These are phyloP conservation scores for Isabelozyma gotoi DNA, from an alignment of 805 yeast genomes.

Conservation along the genomic window DNA sequence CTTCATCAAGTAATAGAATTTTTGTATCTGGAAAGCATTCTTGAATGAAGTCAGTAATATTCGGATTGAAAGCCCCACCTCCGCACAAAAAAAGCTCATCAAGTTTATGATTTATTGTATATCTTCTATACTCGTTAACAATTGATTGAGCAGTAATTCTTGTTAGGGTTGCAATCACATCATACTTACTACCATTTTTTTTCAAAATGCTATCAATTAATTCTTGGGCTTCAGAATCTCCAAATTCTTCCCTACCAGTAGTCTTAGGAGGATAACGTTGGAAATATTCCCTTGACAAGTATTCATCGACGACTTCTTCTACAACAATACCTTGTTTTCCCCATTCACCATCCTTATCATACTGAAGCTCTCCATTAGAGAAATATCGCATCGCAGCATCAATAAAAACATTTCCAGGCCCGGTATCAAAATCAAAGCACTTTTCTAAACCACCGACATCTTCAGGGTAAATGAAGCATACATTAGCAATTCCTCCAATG, in stretches of 20 bases:
- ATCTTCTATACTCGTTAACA: constrained; percentile 15
- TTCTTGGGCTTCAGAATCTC: constrained; percentile 15
- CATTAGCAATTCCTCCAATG: constrained; percentile 26
- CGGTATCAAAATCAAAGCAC: constrained; percentile 20
- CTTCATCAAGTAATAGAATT: constrained; percentile 12
- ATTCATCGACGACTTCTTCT: constrained; percentile 17
- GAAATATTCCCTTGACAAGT: constrained; percentile 15
- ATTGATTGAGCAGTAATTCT: constrained; percentile 22
- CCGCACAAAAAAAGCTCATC: constrained; percentile 23
- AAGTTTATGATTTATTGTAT: constrained; percentile 9
- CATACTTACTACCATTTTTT: constrained; percentile 15
- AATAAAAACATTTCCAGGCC: constrained; percentile 25
- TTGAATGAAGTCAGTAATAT: constrained; percentile 14
- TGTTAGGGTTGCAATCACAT: constrained; percentile 20
- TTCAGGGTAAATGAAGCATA: constrained; percentile 18
- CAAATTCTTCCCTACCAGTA: constrained; percentile 24
- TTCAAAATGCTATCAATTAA: constrained; percentile 5
- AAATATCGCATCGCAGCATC: constrained; percentile 23
- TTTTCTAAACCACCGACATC: constrained; percentile 18
- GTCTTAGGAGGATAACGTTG: constrained; percentile 18
- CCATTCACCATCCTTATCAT: constrained; percentile 20
- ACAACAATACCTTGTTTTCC: constrained; percentile 18
- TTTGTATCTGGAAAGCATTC: constrained; percentile 13
- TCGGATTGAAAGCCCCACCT: constrained; percentile 23
- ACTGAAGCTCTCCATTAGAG: constrained; percentile 15